phyloP scores from a whole-genome alignment of 2,329 filamentous ascomycete genomes.

The Sporothrix luriei region DNA sequence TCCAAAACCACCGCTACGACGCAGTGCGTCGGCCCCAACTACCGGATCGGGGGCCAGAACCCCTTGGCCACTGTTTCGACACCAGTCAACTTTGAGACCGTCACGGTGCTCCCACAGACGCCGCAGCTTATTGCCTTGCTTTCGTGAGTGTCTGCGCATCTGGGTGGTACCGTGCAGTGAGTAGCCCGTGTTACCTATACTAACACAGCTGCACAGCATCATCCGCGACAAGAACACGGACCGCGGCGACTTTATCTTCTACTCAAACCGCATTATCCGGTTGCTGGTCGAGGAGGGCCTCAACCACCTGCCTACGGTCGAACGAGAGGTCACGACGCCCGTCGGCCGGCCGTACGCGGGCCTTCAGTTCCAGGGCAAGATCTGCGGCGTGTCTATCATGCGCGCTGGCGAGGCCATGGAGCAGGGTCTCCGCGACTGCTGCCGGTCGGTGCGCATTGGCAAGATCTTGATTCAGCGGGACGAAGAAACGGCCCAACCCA shows the following conservation, averaged over 20 bases:
- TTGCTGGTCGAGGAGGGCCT: constrained; percentile 94
- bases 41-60: constrained; percentile 74
- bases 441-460: constrained; percentile 94
- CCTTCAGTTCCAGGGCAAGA: constrained; percentile 95
- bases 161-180: not conserved
- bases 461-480: constrained; percentile 98
- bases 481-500: constrained; percentile 89
- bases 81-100: constrained; percentile 77
- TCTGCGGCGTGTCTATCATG: constrained; percentile 98
- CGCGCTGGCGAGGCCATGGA: constrained; percentile 98
- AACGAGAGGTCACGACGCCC: constrained; percentile 86
- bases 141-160: constrained; percentile 70
- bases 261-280: constrained; percentile 96
- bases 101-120: constrained; percentile 87
- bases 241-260: constrained; percentile 97
- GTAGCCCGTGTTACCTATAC: not conserved
- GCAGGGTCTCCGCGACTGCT: constrained; percentile 93
- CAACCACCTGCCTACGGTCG: constrained; percentile 91
- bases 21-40: constrained; percentile 77
- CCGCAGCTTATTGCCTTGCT: constrained; percentile 95
- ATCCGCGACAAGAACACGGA: constrained; percentile 89
- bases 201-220: constrained; percentile 63
- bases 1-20: constrained; percentile 49
- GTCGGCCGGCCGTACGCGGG: constrained; percentile 86
- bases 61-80: constrained; percentile 88